A percentile compares a stretch with the other conserved stretches of the same genome.
Evolutionary conservation across 2,329 filamentous ascomycete genomes (phyloP).

Genomic region (Arthrobotrys sphaeroides): DNA sequence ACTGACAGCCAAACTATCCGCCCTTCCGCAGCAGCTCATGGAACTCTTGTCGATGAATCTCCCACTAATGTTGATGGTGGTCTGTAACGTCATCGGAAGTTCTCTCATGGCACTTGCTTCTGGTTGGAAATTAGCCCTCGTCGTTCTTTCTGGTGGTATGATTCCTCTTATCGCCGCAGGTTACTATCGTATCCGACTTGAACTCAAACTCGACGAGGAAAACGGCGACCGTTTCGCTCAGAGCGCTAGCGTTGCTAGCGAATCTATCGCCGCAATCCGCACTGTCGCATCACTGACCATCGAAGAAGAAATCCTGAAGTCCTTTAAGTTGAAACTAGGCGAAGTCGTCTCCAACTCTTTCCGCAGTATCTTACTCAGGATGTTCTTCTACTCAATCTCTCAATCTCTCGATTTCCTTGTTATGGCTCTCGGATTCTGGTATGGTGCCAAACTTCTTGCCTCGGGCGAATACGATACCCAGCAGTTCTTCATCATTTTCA

Average conservation of each 20-base stretch:
- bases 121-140: slow-evolving; percentile 67
- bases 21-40: slow-evolving; percentile 63
- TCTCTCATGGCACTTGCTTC: slow-evolving; percentile 64
- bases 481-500: slow-evolving; percentile 69
- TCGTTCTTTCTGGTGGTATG: slow-evolving; percentile 64
- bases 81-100: slow-evolving; percentile 64
- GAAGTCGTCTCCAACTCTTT: slow-evolving; percentile 45
- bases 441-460: slow-evolving; percentile 68
- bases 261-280: slow-evolving; percentile 65
- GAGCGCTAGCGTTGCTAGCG: slow-evolving; percentile 66
- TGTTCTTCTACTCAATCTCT: slow-evolving; percentile 67
- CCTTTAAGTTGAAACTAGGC: slow-evolving; percentile 18
- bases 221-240: slow-evolving; percentile 63
- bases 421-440: slow-evolving; percentile 72
- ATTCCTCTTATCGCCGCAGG: slow-evolving; percentile 64
- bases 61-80: slow-evolving; percentile 64
- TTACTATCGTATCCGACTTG: slow-evolving; percentile 65
- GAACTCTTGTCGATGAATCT: slow-evolving; percentile 67
- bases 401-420: slow-evolving; percentile 71
- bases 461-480: slow-evolving; percentile 67
- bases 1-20: slow-evolving; percentile 59
- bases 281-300: slow-evolving; percentile 66
- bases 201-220: slow-evolving; percentile 64
- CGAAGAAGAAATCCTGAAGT: slow-evolving; percentile 61
- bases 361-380: slow-evolving; percentile 23